A percentile compares a stretch with the other conserved stretches of the same genome.
phyloP scores from a whole-genome alignment of 2,329 filamentous ascomycete species.

The Aspergillus felis region DNA sequence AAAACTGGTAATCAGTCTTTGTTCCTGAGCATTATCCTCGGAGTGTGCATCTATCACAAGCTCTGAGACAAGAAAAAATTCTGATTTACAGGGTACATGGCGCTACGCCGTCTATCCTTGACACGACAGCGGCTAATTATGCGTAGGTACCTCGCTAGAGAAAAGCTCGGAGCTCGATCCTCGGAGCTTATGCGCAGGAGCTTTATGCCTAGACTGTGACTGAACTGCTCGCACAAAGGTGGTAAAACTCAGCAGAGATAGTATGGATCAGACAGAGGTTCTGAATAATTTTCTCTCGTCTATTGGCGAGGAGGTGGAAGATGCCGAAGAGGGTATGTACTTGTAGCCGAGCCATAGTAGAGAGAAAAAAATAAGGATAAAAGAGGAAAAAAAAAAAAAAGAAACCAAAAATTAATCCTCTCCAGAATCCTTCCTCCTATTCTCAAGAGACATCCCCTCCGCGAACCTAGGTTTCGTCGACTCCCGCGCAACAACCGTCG shows the following conservation, averaged over 20 bases:
- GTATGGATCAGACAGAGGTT: slow-evolving; percentile 6
- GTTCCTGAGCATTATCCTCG: not conserved
- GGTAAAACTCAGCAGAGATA: not conserved
- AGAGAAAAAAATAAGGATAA: slow-evolving; percentile 5
- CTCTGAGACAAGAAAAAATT: not conserved
- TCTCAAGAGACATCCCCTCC: slow-evolving; percentile 70
- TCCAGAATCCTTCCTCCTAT: slow-evolving; percentile 82
- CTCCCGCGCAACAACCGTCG: slow-evolving; percentile 60
- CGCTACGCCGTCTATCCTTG: not conserved
- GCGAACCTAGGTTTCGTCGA: slow-evolving; percentile 84
- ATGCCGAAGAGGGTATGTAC: slow-evolving; percentile 58
- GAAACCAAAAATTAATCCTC: slow-evolving; percentile 2
- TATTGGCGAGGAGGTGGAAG: slow-evolving; percentile 50
- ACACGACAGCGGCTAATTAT: not conserved
- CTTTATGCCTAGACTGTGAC: not conserved
- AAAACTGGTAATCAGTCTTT: not conserved
- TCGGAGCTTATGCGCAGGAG: too few species aligned
- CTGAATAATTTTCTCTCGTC: slow-evolving; percentile 35
- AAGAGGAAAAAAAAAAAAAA: slow-evolving; percentile 3
- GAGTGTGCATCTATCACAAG: not conserved
- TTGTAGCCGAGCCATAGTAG: not conserved
- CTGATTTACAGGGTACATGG: not conserved
- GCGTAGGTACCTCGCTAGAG: not conserved
- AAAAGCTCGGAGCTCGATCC: not conserved
- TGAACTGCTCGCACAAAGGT: not conserved